Evolutionary conservation across 495 filamentous ascomycete genomes (phyloP), one percentile per base, ranked within the genome.

Genomic region (Penicillium taxi): DNA sequence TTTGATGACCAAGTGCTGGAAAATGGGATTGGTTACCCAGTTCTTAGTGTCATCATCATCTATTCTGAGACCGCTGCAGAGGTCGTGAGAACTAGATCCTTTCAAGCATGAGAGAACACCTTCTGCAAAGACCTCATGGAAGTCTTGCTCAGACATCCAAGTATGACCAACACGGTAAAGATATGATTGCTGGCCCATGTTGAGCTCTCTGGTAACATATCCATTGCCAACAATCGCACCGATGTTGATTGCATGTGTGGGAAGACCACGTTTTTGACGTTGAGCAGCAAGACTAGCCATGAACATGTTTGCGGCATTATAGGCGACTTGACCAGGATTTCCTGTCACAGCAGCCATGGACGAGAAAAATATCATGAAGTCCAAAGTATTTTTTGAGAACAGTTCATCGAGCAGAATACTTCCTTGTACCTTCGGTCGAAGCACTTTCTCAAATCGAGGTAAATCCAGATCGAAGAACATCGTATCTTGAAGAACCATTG

Each of bases 91-190:
- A 2, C 25, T 31, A 0, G 22, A 15, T 7, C 36, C 19, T 16
- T 53, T 29, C 15, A 38, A 12, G 18, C 49, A 55, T 0, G 52
- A 41, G 1, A 53, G 26, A 13, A 81, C 63, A 13, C 74, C 71
- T 46, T 81, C 76, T 7, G 73, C 59, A 43, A 81, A 77, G 46
- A 76, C 64, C 40, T 77, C 70, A 23, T 75, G 72, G 32, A 80
- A 56, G 34, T 80, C 75, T 6, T 62, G 62, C 44, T 82, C 77
- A 1, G 75, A 77, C 34, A 80, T 70, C 39, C 62, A 69, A 14
- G 61, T 44, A 37, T 49, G 37, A 5, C 48, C 53, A 14, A 39
- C 47, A 44, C 40, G 47, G 32, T 42, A 53, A 6, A 49, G 39
- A 26, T 52, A 51, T 2, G 37, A 40, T 39, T 51, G 50, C 34